Conservation (phyloP, 805 yeast species). For the Candida ficus region DNA sequence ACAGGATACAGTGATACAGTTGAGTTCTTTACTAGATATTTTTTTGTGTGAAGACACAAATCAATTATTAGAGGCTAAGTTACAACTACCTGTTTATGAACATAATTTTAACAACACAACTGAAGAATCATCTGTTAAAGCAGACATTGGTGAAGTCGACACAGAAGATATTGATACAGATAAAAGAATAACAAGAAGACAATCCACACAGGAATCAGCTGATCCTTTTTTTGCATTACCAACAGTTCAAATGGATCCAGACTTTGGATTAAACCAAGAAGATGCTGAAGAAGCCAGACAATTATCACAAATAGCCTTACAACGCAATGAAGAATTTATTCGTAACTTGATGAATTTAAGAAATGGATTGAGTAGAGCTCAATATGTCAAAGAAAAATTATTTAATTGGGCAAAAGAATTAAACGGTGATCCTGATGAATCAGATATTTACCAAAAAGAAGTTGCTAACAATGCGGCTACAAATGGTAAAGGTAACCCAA, state of each 20-base stretch:
- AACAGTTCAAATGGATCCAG: slow-evolving; percentile 33
- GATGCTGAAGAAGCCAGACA: slow-evolving; percentile 69
- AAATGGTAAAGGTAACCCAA: slow-evolving; percentile 4
- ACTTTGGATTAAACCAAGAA: slow-evolving; percentile 47
- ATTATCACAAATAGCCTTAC: slow-evolving; percentile 70
- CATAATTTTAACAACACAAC: slow-evolving; percentile 40
- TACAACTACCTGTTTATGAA: slow-evolving; percentile 66
- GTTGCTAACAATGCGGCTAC: slow-evolving; percentile 6
- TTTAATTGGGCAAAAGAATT: slow-evolving; percentile 84
- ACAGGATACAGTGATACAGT: slow-evolving; percentile 66
- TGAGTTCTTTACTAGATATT: slow-evolving; percentile 67
- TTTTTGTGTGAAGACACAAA: slow-evolving; percentile 85
- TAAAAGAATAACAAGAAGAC: slow-evolving; percentile 27
- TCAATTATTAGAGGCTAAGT: slow-evolving; percentile 54
- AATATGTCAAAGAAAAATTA: slow-evolving; percentile 64
- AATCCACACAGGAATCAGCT: slow-evolving; percentile 25
- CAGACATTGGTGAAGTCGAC: slow-evolving; percentile 11
- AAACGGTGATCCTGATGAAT: slow-evolving; percentile 55
- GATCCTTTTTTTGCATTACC: slow-evolving; percentile 72
- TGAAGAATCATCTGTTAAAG: neutral
- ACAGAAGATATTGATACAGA: slow-evolving; percentile 20
- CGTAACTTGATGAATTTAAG: slow-evolving; percentile 72
- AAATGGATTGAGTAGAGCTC: slow-evolving; percentile 72
- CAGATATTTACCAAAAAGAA: slow-evolving; percentile 32
- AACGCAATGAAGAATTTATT: slow-evolving; percentile 82